These are phyloP conservation scores for Colletotrichum tropicicola DNA, from an alignment of 2,329 filamentous ascomycete species.

Conservation along the genomic window DNA sequence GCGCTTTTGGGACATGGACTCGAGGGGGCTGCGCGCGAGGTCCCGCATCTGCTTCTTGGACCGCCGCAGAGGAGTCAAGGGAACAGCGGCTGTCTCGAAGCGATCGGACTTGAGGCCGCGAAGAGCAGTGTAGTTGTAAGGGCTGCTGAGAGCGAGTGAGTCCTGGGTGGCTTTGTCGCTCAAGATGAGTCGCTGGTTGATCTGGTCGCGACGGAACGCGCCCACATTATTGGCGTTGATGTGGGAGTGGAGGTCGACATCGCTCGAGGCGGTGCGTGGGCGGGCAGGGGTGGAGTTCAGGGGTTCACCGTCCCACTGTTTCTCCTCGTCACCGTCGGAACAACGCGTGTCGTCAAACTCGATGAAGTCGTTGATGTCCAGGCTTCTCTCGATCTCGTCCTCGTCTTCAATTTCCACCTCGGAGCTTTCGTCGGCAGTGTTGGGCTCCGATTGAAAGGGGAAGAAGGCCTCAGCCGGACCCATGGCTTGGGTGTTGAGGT, in stretches of 20 bases:
- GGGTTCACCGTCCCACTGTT: conserved; percentile 57
- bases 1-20: conserved; percentile 59
- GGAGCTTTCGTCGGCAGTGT: conserved; percentile 59
- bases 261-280: conserved; percentile 57
- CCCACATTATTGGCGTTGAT: conserved; percentile 75
- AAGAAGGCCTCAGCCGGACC: conserved; percentile 82
- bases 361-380: conserved; percentile 79
- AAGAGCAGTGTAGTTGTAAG: conserved; percentile 68
- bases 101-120: conserved; percentile 72
- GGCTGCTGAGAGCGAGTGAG: conserved; percentile 69
- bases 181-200: conserved; percentile 67
- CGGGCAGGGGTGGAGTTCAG: conserved; percentile 61
- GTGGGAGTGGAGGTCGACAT: conserved; percentile 63
- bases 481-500: conserved; percentile 71
- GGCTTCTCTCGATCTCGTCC: conserved; percentile 70
- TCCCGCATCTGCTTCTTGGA: conserved; percentile 59
- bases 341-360: conserved; percentile 69
- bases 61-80: conserved; percentile 74
- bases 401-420: conserved; percentile 58
- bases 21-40: conserved; percentile 58
- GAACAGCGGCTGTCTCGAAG: conserved; percentile 71
- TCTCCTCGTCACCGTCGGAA: conserved; percentile 66
- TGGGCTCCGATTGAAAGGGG: conserved; percentile 70
- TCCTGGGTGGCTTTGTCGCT: conserved; percentile 69
- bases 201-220: conserved; percentile 78